Conservation (phyloP, 2,329 filamentous ascomycete species). For the Sclerotinia glacialis region DNA sequence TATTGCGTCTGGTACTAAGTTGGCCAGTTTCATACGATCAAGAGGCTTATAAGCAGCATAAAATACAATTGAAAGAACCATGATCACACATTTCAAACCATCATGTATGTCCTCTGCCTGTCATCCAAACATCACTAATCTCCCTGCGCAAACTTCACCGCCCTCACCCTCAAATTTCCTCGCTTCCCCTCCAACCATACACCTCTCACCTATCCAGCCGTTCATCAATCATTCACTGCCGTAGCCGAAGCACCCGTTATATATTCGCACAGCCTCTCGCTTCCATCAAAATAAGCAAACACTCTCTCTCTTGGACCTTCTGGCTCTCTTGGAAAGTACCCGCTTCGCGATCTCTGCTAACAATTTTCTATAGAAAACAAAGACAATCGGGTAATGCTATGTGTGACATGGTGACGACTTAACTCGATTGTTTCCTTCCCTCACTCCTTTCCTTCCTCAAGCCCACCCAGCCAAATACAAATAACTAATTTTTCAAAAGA, state of each 20-base stretch:
- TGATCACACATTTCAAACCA: too few relatives aligned
- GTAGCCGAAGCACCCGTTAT: background rate
- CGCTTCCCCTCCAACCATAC: background rate
- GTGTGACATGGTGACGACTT: background rate
- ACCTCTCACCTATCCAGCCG: background rate
- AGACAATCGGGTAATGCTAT: background rate
- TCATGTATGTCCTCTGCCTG: background rate
- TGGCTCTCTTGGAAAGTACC: conserved; percentile 15
- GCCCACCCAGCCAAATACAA: background rate
- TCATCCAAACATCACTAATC: background rate
- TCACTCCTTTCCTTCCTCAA: background rate
- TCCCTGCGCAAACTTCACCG: background rate
- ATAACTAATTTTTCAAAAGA: background rate
- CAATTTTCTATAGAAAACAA: background rate
- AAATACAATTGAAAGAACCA: background rate
- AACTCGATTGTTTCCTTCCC: conserved; percentile 2
- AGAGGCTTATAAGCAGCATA: too few relatives aligned
- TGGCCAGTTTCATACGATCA: too few relatives aligned
- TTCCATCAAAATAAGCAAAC: conserved; percentile 12
- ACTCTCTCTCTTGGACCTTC: background rate
- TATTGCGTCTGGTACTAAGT: background rate
- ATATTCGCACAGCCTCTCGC: background rate
- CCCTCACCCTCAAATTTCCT: background rate
- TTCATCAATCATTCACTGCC: background rate
- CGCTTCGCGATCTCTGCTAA: background rate